Evolutionary conservation across 257 asterid genomes (phyloP).

Genomic region (Verbena officinalis): DNA sequence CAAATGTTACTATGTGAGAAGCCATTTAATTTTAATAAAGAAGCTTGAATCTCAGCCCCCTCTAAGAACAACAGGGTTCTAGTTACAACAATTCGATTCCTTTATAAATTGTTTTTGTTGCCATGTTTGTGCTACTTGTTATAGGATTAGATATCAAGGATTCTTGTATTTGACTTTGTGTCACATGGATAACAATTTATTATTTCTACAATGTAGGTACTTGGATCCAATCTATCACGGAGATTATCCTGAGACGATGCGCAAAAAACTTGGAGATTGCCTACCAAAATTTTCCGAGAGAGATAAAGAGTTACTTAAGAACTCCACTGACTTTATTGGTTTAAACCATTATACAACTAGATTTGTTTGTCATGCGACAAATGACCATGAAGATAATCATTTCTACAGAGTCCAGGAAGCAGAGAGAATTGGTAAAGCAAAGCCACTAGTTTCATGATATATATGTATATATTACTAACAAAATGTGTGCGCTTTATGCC

Average conservation of each 20-base stretch:
- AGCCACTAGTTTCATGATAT: constrained; percentile 6
- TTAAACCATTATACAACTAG: constrained; percentile 59
- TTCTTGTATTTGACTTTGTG: neutral
- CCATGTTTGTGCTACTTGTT: too few species aligned
- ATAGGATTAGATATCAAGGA: neutral
- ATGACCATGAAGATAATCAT: constrained; percentile 38
- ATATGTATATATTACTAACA: neutral
- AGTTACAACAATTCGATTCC: too few species aligned
- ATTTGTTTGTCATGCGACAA: constrained; percentile 45
- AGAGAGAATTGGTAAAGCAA: constrained; percentile 50
- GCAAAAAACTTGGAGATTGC: constrained; percentile 44
- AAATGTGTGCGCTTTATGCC: too few species aligned
- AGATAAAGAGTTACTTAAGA: constrained; percentile 47
- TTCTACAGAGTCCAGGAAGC: constrained; percentile 52
- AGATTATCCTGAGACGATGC: constrained; percentile 60
- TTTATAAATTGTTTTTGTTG: too few species aligned
- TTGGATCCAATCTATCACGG: constrained; percentile 55
- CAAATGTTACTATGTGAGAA: too few species aligned
- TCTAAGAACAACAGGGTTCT: too few species aligned
- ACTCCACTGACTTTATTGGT: constrained; percentile 56
- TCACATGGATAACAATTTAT: neutral
- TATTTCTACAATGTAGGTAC: constrained; percentile 37
- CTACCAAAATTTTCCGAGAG: constrained; percentile 53
- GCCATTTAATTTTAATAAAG: too few species aligned
- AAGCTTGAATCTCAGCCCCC: too few species aligned